phyloP scores from a whole-genome alignment of 805 yeast genomes.

The Candida railenensis region DNA sequence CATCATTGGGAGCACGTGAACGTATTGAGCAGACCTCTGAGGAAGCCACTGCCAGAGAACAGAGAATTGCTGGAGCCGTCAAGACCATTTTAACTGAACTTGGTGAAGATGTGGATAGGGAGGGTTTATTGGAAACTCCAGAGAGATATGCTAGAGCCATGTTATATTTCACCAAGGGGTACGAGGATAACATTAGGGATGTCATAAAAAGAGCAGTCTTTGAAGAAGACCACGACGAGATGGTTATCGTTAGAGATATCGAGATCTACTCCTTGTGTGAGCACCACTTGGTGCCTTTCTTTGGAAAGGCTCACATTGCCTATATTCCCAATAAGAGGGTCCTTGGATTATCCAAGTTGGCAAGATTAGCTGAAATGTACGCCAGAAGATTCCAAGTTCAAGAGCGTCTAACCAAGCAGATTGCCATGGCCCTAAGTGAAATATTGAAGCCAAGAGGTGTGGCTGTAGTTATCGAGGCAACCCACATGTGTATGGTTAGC shows the following conservation, averaged over 20 bases:
- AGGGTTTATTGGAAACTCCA: slow-evolving; percentile 92
- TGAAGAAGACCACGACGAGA: slow-evolving; percentile 98
- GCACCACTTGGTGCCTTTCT: slow-evolving; percentile 96
- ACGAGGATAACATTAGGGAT: slow-evolving; percentile 88
- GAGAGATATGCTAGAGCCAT: slow-evolving; percentile 95
- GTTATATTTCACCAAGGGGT: slow-evolving; percentile 94
- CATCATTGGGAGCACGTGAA: slow-evolving; percentile 77
- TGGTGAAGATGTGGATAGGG: slow-evolving; percentile 88
- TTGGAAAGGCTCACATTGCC: slow-evolving; percentile 97
- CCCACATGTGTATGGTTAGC: slow-evolving; percentile 99
- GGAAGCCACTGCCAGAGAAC: slow-evolving; percentile 64
- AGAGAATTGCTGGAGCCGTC: slow-evolving; percentile 83
- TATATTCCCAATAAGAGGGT: slow-evolving; percentile 94
- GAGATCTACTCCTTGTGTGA: slow-evolving; percentile 92
- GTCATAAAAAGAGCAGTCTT: slow-evolving; percentile 94
- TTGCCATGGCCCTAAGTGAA: slow-evolving; percentile 92
- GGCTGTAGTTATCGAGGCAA: slow-evolving; percentile 96
- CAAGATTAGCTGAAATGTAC: slow-evolving; percentile 96
- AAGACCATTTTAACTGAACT: slow-evolving; percentile 72
- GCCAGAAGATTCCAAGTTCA: slow-evolving; percentile 96
- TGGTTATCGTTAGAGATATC: slow-evolving; percentile 96
- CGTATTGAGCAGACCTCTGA: slow-evolving; percentile 70
- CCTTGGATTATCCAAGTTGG: slow-evolving; percentile 87
- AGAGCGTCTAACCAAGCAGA: slow-evolving; percentile 94
- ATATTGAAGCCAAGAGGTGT: slow-evolving; percentile 94